Conservation (phyloP, 148 eudicot genomes). For the Fagopyrum homotropicum region DNA sequence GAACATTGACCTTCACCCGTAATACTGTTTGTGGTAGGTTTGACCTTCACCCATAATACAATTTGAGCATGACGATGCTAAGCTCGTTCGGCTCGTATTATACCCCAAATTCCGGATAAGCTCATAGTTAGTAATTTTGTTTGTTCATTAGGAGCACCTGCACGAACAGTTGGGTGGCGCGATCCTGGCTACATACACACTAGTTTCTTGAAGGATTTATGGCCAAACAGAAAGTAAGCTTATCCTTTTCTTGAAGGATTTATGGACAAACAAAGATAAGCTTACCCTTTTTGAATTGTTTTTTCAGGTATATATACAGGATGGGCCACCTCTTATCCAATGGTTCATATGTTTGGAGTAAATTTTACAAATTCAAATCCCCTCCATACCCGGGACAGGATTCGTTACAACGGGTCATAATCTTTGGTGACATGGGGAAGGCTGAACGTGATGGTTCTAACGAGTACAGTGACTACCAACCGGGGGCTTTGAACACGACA, state of each 20-base stretch:
- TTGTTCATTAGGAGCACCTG: conserved; percentile 65
- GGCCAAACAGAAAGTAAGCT: conserved; percentile 64
- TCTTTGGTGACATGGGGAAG: conserved; percentile 97
- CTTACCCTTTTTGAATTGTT: not conserved
- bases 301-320: conserved; percentile 63
- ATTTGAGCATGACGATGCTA: too few relatives aligned
- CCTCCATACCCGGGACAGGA: conserved; percentile 87
- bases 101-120: not conserved
- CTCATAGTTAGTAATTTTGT: not conserved
- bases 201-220: conserved; percentile 76
- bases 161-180: conserved; percentile 95
- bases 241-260: conserved; percentile 55
- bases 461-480: conserved; percentile 73
- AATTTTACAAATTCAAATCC: conserved; percentile 56
- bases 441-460: conserved; percentile 69
- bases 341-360: conserved; percentile 71
- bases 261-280: conserved; percentile 74
- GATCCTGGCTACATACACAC: conserved; percentile 97
- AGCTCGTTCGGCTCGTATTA: too few relatives aligned
- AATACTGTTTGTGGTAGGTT: conserved; percentile 70
- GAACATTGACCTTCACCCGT: conserved; percentile 64
- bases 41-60: not conserved
- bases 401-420: conserved; percentile 68
- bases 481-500: conserved; percentile 76
- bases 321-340: conserved; percentile 58